Percentiles rank a stretch among this genome's conserved stretches.
Conservation (phyloP, 31 red algal genomes). For the Porphyra umbilicalis region DNA sequence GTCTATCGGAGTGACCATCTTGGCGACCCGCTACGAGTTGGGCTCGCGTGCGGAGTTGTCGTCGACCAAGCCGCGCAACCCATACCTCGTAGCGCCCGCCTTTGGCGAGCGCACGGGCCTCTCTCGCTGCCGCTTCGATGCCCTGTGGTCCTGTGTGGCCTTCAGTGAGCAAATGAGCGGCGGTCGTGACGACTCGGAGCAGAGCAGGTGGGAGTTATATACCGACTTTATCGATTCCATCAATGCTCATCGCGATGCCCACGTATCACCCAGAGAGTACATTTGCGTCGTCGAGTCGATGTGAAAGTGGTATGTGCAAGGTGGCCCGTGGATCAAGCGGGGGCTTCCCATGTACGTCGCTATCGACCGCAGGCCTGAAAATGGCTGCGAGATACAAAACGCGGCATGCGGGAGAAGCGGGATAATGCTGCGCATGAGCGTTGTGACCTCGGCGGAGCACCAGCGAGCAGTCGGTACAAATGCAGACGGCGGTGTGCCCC, state of each 20-base stretch:
- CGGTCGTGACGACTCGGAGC: slow-evolving; percentile 6
- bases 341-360: slow-evolving; percentile 35
- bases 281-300: slow-evolving; percentile 61
- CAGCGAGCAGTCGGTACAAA: background rate
- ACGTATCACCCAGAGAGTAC: slow-evolving; percentile 6
- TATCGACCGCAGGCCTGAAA: slow-evolving; percentile 32
- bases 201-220: background rate
- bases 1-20: background rate
- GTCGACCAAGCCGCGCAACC: background rate
- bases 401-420: slow-evolving; percentile 10
- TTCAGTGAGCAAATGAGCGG: background rate
- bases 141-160: no score
- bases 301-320: slow-evolving; percentile 41
- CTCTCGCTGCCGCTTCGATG: no score
- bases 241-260: slow-evolving; percentile 14
- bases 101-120: no score
- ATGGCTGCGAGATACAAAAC: slow-evolving; percentile 32
- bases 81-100: no score
- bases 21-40: background rate
- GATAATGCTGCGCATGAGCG: slow-evolving; percentile 2
- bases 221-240: slow-evolving; percentile 13
- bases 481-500: slow-evolving; percentile 2
- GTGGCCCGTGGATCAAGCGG: slow-evolving; percentile 25
- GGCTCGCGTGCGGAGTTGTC: background rate
- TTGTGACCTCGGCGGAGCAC: slow-evolving; percentile 16